Percentiles rank a stretch among this genome's conserved stretches.
Conservation (phyloP, 2,329 filamentous ascomycete species). For the Scleromitrula shiraiana region DNA sequence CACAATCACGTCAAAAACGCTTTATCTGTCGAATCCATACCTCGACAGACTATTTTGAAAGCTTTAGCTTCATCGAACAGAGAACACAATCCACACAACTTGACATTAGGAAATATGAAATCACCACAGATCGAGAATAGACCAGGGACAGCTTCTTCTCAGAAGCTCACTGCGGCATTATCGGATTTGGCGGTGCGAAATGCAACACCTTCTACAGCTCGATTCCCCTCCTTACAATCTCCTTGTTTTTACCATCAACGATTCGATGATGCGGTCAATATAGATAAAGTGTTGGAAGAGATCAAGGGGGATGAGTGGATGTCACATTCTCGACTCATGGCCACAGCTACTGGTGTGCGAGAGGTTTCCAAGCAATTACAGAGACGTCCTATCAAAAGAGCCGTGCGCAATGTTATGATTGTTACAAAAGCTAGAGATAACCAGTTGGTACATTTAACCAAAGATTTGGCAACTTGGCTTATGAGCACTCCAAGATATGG, state of each 20-base stretch:
- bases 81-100: conserved; percentile 45
- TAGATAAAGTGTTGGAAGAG: conserved; percentile 90
- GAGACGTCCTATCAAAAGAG: conserved; percentile 81
- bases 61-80: conserved; percentile 62
- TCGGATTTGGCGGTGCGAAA: conserved; percentile 38
- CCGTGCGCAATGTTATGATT: conserved; percentile 93
- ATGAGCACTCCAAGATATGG: conserved; percentile 84
- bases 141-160: conserved; percentile 34
- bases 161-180: conserved; percentile 54
- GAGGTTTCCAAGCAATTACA: conserved; percentile 95
- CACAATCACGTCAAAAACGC: conserved; percentile 27
- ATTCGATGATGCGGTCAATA: conserved; percentile 93
- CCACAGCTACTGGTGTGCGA: conserved; percentile 88
- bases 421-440: conserved; percentile 98
- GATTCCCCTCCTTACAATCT: conserved; percentile 67
- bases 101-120: conserved; percentile 7
- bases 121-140: conserved; percentile 15
- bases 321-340: conserved; percentile 87
- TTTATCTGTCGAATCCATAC: conserved; percentile 39
- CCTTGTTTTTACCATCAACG: conserved; percentile 97
- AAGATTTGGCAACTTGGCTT: conserved; percentile 82
- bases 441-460: conserved; percentile 77
- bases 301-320: conserved; percentile 83
- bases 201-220: conserved; percentile 31
- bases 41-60: conserved; percentile 76